phyloP scores from a whole-genome alignment of 2,329 filamentous ascomycete species.

The Neophaeococcomyces mojaviensis region DNA sequence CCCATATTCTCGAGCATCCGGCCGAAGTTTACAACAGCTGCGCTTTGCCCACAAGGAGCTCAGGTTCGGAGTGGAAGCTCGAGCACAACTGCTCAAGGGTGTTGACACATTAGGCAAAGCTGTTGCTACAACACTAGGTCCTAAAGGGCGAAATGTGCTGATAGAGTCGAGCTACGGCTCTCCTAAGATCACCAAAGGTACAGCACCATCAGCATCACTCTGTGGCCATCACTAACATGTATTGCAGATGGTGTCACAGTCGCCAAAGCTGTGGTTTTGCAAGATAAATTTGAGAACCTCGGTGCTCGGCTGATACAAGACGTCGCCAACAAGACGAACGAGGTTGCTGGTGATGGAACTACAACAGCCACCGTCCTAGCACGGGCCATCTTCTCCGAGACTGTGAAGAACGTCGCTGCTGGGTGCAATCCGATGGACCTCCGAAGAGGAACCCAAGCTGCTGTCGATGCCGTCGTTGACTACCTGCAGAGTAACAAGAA shows the following conservation, averaged over 20 bases:
- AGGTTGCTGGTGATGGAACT: constrained; percentile 96
- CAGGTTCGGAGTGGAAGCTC: constrained; percentile 94
- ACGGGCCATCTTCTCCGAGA: constrained; percentile 98
- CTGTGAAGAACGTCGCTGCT: constrained; percentile 98
- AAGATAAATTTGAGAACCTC: constrained; percentile 99
- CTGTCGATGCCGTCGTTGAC: constrained; percentile 88
- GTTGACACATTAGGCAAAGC: constrained; percentile 95
- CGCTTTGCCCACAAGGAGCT: constrained; percentile 85
- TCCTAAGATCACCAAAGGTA: constrained; percentile 99
- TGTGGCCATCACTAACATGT: constrained; percentile 15
- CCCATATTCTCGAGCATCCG: constrained; percentile 48
- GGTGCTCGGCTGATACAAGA: constrained; percentile 94
- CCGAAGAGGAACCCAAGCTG: constrained; percentile 91
- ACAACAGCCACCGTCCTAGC: constrained; percentile 96
- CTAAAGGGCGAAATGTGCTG: constrained; percentile 96
- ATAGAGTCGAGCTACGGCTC: constrained; percentile 98
- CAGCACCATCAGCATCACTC: constrained; percentile 23
- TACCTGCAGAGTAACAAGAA: constrained; percentile 94
- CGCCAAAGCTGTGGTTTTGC: constrained; percentile 78
- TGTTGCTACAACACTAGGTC: constrained; percentile 90
- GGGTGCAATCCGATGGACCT: constrained; percentile 99
- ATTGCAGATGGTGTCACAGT: constrained; percentile 74
- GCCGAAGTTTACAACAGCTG: constrained; percentile 73
- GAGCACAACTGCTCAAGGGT: constrained; percentile 81
- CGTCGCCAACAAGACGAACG: constrained; percentile 98